Evolutionary conservation across 2,329 filamentous ascomycete genomes (phyloP), one percentile per base, ranked within the genome.

Genomic region (Ceratocystis colombiana): DNA sequence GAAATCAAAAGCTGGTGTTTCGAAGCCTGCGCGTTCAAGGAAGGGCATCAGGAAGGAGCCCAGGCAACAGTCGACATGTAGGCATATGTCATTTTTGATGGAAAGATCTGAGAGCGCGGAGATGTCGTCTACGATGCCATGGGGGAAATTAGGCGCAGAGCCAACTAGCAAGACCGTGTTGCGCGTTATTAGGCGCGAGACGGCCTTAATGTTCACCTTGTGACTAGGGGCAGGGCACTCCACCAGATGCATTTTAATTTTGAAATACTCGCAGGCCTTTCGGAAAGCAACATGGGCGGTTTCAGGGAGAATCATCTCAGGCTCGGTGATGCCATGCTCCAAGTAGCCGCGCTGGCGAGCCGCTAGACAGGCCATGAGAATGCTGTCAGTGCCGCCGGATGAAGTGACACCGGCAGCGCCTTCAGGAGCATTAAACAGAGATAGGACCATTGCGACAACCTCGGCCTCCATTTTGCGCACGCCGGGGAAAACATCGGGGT

Each of bases 401-500:
- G 94, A 97, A 17, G 89, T 91, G 8, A 94, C 90, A 69, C 94
- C 94, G 4, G 89, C 92, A 37, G 87, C 90, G 66, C 85, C 87
- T n/a, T 85, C 79, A 2, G 94, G 94, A 7, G 88, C 91, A 75
- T 96, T 90, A 80, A 96, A 99, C 75, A 99, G 79, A 57, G 84
- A 83, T 68, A 96, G 79, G 37, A 95, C 91, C 93, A 99, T 99
- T 70, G 92, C 88, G 64, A 99, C 94, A 69, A 99, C 80, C 78
- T 99, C 94, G 57, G 94, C 93, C 79, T 99, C 94, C 94, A 99
- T 99, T 83, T 99, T 99, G 72, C 94, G 82, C 64, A 99, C 92
- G 33, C 93, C 94, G 17, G 94, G 94, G 77, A 99, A 99, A 55
- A 99, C 93, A 77, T 99, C 94, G 5, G 94, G 94, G 75, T 99